Percentiles rank a stretch among this genome's conserved stretches.
Evolutionary conservation across 208 protist species (phyloP).

Genomic region (Willaertia magna): DNA sequence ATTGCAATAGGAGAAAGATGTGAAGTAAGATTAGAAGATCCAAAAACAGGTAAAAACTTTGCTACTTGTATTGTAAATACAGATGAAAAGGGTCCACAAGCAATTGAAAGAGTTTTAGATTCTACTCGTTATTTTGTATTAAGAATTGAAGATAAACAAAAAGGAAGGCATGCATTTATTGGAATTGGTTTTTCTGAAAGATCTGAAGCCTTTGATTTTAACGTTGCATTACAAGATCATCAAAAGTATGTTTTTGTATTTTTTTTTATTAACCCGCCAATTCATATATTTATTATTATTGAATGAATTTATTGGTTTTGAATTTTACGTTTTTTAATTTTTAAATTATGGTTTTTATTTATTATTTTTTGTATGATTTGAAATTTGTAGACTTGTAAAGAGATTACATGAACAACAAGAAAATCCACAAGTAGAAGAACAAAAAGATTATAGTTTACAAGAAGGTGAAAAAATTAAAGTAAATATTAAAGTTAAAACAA

Average conservation of each 20-base stretch:
- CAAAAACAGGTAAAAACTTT: neutral
- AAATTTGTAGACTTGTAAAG: neutral
- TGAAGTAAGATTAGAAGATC: slow-evolving; percentile 8
- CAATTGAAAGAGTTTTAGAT: slow-evolving; percentile 34
- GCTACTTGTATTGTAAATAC: neutral
- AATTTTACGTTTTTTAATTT: too few species aligned
- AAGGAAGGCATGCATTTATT: slow-evolving; percentile 35
- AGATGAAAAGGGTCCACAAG: neutral
- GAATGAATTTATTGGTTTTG: too few species aligned
- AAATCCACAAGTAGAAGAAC: neutral
- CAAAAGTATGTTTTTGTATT: slow-evolving; percentile 8
- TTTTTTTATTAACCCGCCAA: too few species aligned
- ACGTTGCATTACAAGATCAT: slow-evolving; percentile 38
- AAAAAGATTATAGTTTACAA: neutral
- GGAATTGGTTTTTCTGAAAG: slow-evolving; percentile 38
- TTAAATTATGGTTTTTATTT: too few species aligned
- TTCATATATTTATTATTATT: too few species aligned
- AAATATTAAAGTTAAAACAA: slow-evolving; percentile 12
- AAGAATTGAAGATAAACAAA: slow-evolving; percentile 28
- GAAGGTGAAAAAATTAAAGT: slow-evolving; percentile 10
- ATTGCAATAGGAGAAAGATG: slow-evolving; percentile 5
- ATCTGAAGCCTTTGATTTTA: slow-evolving; percentile 36
- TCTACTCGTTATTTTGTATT: slow-evolving; percentile 36
- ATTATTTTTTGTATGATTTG: neutral
- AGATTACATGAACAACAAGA: neutral